These are phyloP conservation scores for Mrakia blollopis DNA, from an alignment of 768 basidiomycete genomes.

Conservation along the genomic window DNA sequence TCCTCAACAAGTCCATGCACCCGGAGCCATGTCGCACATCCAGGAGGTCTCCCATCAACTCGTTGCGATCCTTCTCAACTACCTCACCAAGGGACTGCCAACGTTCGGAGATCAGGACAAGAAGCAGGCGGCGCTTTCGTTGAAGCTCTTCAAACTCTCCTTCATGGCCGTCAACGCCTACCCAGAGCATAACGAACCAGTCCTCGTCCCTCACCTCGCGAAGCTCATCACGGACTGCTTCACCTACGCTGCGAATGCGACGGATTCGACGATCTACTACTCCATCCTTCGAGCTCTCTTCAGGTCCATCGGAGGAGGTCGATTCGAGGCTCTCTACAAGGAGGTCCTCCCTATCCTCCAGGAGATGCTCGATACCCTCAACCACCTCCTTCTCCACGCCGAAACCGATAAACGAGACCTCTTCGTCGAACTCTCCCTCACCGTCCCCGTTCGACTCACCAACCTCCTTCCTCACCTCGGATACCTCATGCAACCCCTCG, in stretches of 20 bases:
- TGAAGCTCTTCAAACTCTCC: conserved; percentile 91
- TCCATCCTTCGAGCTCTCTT: conserved; percentile 87
- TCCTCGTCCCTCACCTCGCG: conserved; percentile 86
- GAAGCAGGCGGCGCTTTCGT: conserved; percentile 70
- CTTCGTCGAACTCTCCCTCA: conserved; percentile 94
- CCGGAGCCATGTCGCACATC: conserved; percentile 19
- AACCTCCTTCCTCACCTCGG: conserved; percentile 91
- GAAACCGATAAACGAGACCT: conserved; percentile 75
- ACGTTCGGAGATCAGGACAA: conserved; percentile 73
- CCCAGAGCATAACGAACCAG: conserved; percentile 74
- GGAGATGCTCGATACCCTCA: conserved; percentile 92
- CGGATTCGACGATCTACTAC: conserved; percentile 87
- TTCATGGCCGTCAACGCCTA: conserved; percentile 76
- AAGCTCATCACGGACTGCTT: conserved; percentile 95
- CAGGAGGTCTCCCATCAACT: conserved; percentile 72
- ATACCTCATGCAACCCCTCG: conserved; percentile 93
- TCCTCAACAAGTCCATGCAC: not conserved
- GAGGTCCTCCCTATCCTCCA: conserved; percentile 93
- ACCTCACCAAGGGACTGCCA: conserved; percentile 74
- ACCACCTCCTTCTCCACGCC: conserved; percentile 78
- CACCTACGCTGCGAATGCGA: conserved; percentile 82
- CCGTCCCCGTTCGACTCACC: conserved; percentile 89
- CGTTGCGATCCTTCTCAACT: conserved; percentile 79
- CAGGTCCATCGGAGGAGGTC: conserved; percentile 76
- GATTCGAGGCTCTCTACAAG: conserved; percentile 90